Evolutionary conservation across 2,329 filamentous ascomycete species (phyloP).

Genomic region (Cladosporium velox): DNA sequence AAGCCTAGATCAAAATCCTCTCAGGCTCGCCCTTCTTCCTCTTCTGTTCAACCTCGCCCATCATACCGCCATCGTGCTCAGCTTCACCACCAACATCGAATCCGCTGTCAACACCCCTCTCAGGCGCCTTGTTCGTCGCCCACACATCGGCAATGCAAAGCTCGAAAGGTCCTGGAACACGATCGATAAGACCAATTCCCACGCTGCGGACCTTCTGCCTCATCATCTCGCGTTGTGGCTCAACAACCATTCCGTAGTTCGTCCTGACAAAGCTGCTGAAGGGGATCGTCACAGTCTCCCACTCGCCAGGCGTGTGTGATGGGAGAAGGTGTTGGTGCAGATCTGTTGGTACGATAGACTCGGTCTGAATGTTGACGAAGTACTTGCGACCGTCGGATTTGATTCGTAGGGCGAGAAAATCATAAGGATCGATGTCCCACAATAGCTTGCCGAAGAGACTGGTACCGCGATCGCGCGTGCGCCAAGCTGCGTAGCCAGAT

Average conservation of each 20-base stretch:
- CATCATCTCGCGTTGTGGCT: slow-evolving; percentile 88
- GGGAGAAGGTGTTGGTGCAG: slow-evolving; percentile 92
- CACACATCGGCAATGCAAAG: slow-evolving; percentile 83
- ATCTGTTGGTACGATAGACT: slow-evolving; percentile 91
- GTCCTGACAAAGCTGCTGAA: slow-evolving; percentile 94
- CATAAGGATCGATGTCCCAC: slow-evolving; percentile 89
- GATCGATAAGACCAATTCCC: slow-evolving; percentile 85
- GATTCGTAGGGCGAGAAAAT: slow-evolving; percentile 82
- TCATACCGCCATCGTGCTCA: slow-evolving; percentile 30
- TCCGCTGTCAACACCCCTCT: slow-evolving; percentile 37
- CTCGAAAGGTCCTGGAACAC: slow-evolving; percentile 85
- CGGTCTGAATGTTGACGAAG: slow-evolving; percentile 93
- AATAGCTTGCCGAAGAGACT: slow-evolving; percentile 84
- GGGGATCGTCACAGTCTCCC: slow-evolving; percentile 92
- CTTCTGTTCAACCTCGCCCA: slow-evolving; percentile 35
- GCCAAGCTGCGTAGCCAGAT: slow-evolving; percentile 86
- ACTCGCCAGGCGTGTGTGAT: slow-evolving; percentile 74
- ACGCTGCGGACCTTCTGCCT: slow-evolving; percentile 82
- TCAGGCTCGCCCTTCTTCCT: slow-evolving; percentile 39
- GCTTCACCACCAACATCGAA: slow-evolving; percentile 33
- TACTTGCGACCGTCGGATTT: slow-evolving; percentile 91
- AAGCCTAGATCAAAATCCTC: slow-evolving; percentile 37
- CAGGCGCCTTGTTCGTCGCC: slow-evolving; percentile 72
- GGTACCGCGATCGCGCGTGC: slow-evolving; percentile 72
- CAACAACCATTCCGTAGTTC: slow-evolving; percentile 86